These are phyloP conservation scores for Chamaecrista fasciculata DNA, from an alignment of 306 rosid species.

Conservation along the genomic window DNA sequence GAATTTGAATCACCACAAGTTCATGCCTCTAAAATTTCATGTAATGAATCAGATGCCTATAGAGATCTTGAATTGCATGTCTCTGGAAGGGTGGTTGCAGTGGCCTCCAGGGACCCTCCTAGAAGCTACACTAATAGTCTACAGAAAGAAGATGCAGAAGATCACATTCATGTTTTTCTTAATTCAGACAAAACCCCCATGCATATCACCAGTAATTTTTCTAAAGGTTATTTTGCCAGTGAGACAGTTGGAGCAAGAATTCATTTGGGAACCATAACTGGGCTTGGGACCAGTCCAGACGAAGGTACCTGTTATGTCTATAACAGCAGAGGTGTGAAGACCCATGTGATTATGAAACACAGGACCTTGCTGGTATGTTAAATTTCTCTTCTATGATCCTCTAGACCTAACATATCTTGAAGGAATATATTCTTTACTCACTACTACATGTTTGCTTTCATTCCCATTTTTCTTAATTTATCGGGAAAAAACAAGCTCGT, in stretches of 20 bases:
- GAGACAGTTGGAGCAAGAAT: conserved; percentile 46
- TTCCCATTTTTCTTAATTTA: conserved; percentile 6
- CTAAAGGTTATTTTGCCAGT: conserved; percentile 31
- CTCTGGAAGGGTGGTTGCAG: conserved; percentile 77
- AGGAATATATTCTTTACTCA: conserved; percentile 6
- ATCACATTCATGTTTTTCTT: conserved; percentile 74
- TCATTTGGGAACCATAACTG: conserved; percentile 77
- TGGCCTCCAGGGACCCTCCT: conserved; percentile 66
- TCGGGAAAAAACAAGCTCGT: conserved; percentile 19
- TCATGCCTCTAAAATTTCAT: conserved; percentile 30
- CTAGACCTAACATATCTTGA: conserved; percentile 13
- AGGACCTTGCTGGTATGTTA: conserved; percentile 80
- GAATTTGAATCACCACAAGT: conserved; percentile 33
- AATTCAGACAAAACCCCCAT: conserved; percentile 41
- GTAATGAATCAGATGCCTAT: conserved; percentile 56
- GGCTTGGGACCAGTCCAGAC: conserved; percentile 77
- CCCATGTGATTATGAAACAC: conserved; percentile 87
- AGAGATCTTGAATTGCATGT: conserved; percentile 77
- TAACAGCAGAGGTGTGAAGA: conserved; percentile 60
- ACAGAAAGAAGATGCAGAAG: conserved; percentile 51
- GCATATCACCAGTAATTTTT: conserved; percentile 30
- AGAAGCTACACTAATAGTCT: conserved; percentile 35
- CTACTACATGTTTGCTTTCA: not conserved
- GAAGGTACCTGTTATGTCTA: conserved; percentile 85
- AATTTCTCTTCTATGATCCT: conserved; percentile 27